phyloP scores from a whole-genome alignment of 306 rosid genomes.

The Acacia melanoxylon region DNA sequence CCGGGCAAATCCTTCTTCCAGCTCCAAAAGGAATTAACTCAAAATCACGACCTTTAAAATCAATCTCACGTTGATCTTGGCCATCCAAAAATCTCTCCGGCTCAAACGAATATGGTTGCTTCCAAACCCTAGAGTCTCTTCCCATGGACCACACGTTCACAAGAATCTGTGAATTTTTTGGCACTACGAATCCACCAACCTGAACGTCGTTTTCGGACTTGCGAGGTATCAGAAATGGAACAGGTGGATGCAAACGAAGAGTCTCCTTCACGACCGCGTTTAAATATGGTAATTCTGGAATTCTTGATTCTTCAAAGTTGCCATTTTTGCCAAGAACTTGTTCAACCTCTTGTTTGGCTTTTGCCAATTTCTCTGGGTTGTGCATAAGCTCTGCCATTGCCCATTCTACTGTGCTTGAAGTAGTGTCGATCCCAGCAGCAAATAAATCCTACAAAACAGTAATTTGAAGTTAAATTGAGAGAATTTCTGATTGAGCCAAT shows the following conservation, averaged over 20 bases:
- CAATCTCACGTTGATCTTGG: not conserved
- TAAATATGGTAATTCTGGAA: conserved; percentile 27
- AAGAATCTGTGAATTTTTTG: conserved; percentile 20
- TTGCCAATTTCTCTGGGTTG: conserved; percentile 18
- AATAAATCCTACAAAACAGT: not conserved
- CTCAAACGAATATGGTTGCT: conserved; percentile 23
- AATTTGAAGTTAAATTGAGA: not conserved
- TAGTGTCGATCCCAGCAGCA: conserved; percentile 28
- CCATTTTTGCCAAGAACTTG: not conserved
- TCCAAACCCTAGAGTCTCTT: conserved; percentile 30
- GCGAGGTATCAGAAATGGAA: conserved; percentile 32
- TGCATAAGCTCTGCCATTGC: conserved; percentile 32
- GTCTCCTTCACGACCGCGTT: conserved; percentile 32
- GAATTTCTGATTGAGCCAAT: not conserved
- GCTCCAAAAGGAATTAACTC: conserved; percentile 33
- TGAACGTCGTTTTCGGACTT: not conserved
- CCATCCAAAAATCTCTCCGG: conserved; percentile 35
- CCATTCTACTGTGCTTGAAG: conserved; percentile 38
- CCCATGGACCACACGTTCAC: conserved; percentile 38
- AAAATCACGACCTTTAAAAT: conserved; percentile 37
- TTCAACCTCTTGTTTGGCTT: conserved; percentile 20
- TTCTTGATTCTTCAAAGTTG: conserved; percentile 23
- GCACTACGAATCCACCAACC: conserved; percentile 11
- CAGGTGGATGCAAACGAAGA: conserved; percentile 33
- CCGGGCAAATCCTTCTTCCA: conserved; percentile 30